Percentiles rank a stretch among this genome's conserved stretches.
phyloP scores from a whole-genome alignment of 352 stramenopile genomes.

The Phytophthora multivora region DNA sequence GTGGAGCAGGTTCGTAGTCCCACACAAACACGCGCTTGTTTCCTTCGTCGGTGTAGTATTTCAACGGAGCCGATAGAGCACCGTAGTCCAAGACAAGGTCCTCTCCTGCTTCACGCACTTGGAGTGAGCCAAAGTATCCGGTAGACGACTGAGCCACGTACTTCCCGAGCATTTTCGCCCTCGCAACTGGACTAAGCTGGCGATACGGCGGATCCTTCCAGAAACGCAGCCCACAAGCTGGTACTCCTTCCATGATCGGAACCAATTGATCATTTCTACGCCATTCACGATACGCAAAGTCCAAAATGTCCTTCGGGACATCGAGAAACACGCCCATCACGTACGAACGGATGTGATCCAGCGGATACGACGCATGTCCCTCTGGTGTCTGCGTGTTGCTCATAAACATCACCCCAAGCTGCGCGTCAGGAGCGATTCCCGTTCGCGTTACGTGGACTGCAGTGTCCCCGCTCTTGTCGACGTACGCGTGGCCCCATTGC shows the following conservation, averaged over 20 bases:
- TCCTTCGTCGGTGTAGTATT: slow-evolving; percentile 36
- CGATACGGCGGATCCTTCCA: slow-evolving; percentile 46
- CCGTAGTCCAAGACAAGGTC: slow-evolving; percentile 33
- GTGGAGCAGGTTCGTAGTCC: slow-evolving; percentile 24
- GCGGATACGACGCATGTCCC: slow-evolving; percentile 41
- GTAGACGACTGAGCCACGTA: slow-evolving; percentile 41
- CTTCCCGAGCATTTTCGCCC: slow-evolving; percentile 41
- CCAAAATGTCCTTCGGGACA: slow-evolving; percentile 56
- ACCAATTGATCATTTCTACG: slow-evolving; percentile 38
- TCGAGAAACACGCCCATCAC: slow-evolving; percentile 71
- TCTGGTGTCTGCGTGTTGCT: slow-evolving; percentile 56
- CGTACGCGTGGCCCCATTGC: slow-evolving; percentile 68
- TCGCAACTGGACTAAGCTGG: slow-evolving; percentile 29
- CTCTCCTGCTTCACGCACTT: slow-evolving; percentile 27
- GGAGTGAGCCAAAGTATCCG: slow-evolving; percentile 43
- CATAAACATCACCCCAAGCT: slow-evolving; percentile 67
- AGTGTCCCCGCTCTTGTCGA: slow-evolving; percentile 73
- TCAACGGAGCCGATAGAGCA: slow-evolving; percentile 23
- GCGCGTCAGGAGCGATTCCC: slow-evolving; percentile 45
- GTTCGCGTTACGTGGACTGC: slow-evolving; percentile 58
- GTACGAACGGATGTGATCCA: slow-evolving; percentile 72
- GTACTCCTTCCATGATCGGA: slow-evolving; percentile 35
- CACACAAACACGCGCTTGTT: slow-evolving; percentile 29
- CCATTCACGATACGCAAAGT: slow-evolving; percentile 25
- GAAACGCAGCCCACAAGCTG: slow-evolving; percentile 44